Evolutionary conservation across 1,139 yeast genomes (phyloP).

Genomic region (Protomyces inundatus): DNA sequence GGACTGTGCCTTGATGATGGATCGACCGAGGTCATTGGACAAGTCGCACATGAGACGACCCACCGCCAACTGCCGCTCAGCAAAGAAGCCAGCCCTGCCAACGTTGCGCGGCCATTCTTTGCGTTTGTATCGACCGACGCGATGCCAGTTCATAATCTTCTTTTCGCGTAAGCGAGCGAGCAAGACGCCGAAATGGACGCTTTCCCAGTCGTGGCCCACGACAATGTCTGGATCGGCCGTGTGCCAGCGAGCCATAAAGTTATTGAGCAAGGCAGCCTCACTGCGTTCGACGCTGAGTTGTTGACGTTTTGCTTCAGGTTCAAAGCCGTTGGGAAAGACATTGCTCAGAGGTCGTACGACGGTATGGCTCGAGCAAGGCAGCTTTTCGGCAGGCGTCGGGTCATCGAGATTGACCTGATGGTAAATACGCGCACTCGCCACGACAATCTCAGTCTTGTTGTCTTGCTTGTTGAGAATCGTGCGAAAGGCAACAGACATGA

Average conservation of each 20-base stretch:
- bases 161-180: constrained; percentile 76
- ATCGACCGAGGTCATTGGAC: constrained; percentile 92
- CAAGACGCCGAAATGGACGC: constrained; percentile 69
- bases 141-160: constrained; percentile 68
- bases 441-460: constrained; percentile 80
- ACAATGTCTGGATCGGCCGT: constrained; percentile 82
- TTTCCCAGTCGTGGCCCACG: constrained; percentile 81
- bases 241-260: constrained; percentile 67
- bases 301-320: constrained; percentile 48
- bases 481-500: constrained; percentile 72
- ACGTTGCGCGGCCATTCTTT: constrained; percentile 60
- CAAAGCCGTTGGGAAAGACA: constrained; percentile 70
- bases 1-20: constrained; percentile 90
- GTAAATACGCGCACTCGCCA: constrained; percentile 67
- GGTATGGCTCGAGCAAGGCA: constrained; percentile 45
- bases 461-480: constrained; percentile 66
- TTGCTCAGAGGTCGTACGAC: constrained; percentile 64
- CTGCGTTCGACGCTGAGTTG: constrained; percentile 52
- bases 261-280: constrained; percentile 68
- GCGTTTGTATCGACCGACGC: constrained; percentile 76
- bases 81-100: constrained; percentile 46
- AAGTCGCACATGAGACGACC: constrained; percentile 91
- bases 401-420: constrained; percentile 41
- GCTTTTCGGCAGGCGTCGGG: constrained; percentile 36
- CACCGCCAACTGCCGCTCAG: constrained; percentile 59